Conservation (phyloP, 305 asterid genomes). For the Ajuga reptans region DNA sequence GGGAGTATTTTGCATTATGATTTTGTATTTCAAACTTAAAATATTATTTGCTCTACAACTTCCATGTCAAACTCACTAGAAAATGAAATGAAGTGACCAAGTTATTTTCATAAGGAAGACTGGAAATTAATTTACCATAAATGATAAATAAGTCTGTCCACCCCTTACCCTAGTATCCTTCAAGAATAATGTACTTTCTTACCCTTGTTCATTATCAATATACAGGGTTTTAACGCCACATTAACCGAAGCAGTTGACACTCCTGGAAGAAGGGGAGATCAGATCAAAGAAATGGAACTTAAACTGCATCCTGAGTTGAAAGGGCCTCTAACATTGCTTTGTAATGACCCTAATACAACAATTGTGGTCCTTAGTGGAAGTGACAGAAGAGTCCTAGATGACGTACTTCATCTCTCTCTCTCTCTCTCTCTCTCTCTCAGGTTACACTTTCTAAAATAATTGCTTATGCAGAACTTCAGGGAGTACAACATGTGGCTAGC, state of each 20-base stretch:
- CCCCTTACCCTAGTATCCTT: neutral
- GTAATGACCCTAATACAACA: slow-evolving; percentile 81
- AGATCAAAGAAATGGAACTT: slow-evolving; percentile 91
- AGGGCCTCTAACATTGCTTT: slow-evolving; percentile 54
- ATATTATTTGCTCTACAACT: neutral
- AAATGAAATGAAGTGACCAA: neutral
- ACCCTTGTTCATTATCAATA: slow-evolving; percentile 5
- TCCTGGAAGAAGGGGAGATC: slow-evolving; percentile 87
- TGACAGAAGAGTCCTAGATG: slow-evolving; percentile 64
- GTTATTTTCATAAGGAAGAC: neutral
- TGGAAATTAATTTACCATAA: no score
- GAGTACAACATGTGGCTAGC: slow-evolving; percentile 96
- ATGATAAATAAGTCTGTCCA: no score
- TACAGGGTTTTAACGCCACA: slow-evolving; percentile 84
- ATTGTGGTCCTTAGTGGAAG: slow-evolving; percentile 95
- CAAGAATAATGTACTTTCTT: neutral
- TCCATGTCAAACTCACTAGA: neutral
- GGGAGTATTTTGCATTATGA: neutral
- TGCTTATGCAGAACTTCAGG: slow-evolving; percentile 68
- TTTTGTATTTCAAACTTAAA: neutral
- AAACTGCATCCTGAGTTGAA: slow-evolving; percentile 78
- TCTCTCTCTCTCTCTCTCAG: slow-evolving; percentile 4
- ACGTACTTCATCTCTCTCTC: slow-evolving; percentile 34
- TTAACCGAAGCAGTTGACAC: slow-evolving; percentile 73
- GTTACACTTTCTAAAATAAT: slow-evolving; percentile 15